These are phyloP conservation scores for Mycena venus DNA, from an alignment of 768 basidiomycete species.

Conservation along the genomic window DNA sequence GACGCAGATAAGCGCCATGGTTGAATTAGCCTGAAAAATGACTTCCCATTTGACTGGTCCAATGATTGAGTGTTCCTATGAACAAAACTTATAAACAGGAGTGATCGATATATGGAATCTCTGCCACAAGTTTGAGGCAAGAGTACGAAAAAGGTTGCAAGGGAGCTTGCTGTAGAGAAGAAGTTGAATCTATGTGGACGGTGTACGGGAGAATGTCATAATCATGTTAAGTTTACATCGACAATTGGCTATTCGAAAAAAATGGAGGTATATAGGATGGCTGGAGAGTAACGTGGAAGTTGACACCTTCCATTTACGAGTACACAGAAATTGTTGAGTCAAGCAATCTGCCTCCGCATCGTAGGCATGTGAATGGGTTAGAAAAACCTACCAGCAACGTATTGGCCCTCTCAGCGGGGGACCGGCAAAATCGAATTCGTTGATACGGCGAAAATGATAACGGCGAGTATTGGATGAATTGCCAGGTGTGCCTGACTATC, in stretches of 20 bases:
- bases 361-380: background rate
- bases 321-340: too few species aligned
- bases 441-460: background rate
- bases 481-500: background rate
- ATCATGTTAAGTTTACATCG: background rate
- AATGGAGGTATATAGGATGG: background rate
- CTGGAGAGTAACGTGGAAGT: background rate
- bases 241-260: background rate
- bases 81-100: background rate
- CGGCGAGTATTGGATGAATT: too few species aligned
- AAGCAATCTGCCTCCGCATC: background rate
- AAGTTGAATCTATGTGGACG: background rate
- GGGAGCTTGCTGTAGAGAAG: background rate
- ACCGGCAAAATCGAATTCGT: background rate
- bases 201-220: background rate
- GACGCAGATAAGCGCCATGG: background rate
- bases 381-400: background rate
- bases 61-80: background rate
- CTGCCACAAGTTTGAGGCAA: background rate
- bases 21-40: background rate
- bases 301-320: too few species aligned
- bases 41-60: background rate
- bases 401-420: background rate
- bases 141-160: background rate
- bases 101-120: background rate